Base-by-base conservation (phyloP, 305 asterid genomes). In the Fraxinus platypoda region DNA sequence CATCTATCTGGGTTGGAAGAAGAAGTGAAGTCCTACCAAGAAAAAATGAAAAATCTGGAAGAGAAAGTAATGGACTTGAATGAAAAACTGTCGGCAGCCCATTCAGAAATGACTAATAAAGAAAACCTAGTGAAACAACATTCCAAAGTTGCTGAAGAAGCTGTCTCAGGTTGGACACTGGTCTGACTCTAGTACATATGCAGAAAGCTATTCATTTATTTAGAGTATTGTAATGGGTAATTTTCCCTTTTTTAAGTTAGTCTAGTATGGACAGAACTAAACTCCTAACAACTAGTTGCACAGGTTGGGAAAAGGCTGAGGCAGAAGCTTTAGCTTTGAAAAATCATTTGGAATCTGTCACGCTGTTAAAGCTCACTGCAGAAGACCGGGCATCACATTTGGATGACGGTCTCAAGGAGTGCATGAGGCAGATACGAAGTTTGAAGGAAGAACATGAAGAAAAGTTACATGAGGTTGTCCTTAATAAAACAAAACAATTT, bases 281-380 rank as follows among this genome's bases (percentile, higher is more conserved):
- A 80, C 52, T 75, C 35, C 80, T 80, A 13, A 73, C 76, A 71
- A 11, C 70, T 74, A 30, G 80, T 64, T 90, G 38, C 43, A 15
- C 95, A 95, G 98, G 99, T 84, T 95, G 99, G 99, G 99, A 95
- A 82, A 95, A 95, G 80, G 99, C 98, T 3, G 99, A 95, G 90
- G 94, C 97, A n/a, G 99, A 95, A 89, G 94, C 99, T 13, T 92
- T 94, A 17, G 87, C 97, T 59, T 84, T 95, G 84, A 94, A 94
- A 88, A 93, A 83, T 87, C 97, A 93, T 85, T 91, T 95, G 74
- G 98, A 95, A 84, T 94, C 99, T 7, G 98, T 95, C 87, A 94
- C 98, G 1, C 91, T 95, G 83, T 88, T 93, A 78, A 94, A 94
- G 89, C 95, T 94, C 43, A 94, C 98, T 4, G 98, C 99, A 33